Base-by-base conservation (phyloP, 495 filamentous ascomycete species). In the Talaromyces borbonicus region DNA sequence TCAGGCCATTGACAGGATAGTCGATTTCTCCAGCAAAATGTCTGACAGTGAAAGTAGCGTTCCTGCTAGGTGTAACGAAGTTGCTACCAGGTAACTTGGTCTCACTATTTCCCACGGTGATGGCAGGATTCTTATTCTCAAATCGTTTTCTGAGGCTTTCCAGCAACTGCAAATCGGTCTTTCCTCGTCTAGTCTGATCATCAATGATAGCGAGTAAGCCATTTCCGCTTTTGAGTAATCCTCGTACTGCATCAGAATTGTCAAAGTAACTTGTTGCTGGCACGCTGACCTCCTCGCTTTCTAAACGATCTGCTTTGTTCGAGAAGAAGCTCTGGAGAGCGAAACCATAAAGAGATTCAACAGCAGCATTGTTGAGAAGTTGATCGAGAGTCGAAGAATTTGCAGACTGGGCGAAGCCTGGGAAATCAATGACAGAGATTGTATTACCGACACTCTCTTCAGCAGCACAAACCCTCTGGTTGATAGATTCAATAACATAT, bases 1-100 rank as follows among this genome's bases (percentile, higher is more conserved):
- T 68, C 24, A 98, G 67, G 12, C 86, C 87, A 49, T 78, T 77
- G 49, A 87, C 75, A 23, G 87, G 79, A 55, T 98, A 98, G 46
- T 98, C 92, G n/a, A 97, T 84, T 60, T 96, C 90, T 20, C 90
- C 92, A 36, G 90, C 90, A 58, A 89, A 98, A 63, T 98, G 92
- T 55, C 84, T 89, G 48, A 98, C 80, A 1, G 87, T 88, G 61
- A 96, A 96, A 12, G 78, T 77, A 7, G 87, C 82, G 0, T 79
- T 72, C 1, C 77, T 73, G 53, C 85, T 87, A 46, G 83, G 76
- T 1, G 89, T 84, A n/a, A 79, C 65, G 63, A 90, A 90, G 52
- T 90, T 88, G 64, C 79, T 85, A 36, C 85, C 84, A 3, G 84
- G 82, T 39, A 86, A 66, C 47, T 77, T 78, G 11, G 84, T 73